Conservation (phyloP, 2,329 filamentous ascomycete genomes). For the Pseudocercospora macadamiae region DNA sequence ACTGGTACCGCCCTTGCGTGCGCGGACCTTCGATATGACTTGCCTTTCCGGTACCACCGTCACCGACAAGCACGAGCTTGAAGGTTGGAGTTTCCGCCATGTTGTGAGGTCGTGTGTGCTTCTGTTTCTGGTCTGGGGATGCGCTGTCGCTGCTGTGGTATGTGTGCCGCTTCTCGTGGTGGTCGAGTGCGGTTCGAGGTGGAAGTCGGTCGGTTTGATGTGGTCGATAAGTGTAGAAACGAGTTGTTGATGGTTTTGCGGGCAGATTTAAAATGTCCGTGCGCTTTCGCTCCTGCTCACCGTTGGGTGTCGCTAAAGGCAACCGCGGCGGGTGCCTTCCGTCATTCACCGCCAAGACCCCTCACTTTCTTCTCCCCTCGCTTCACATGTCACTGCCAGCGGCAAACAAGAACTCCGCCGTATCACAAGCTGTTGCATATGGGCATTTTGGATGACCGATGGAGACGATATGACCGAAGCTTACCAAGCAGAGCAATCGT, state of each 20-base stretch:
- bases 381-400: background rate
- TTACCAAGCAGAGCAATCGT: no score
- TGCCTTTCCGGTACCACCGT: conserved; percentile 99
- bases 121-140: background rate
- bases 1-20: background rate
- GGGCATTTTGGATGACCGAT: no score
- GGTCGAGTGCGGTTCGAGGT: background rate
- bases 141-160: background rate
- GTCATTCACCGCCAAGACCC: conserved; percentile 7
- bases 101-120: background rate
- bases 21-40: conserved; percentile 39
- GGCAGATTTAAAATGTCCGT: background rate
- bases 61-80: conserved; percentile 99
- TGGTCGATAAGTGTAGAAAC: background rate
- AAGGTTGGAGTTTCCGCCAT: conserved; percentile 69
- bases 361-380: background rate
- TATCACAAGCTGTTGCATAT: no score
- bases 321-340: conserved; percentile 3
- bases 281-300: conserved; percentile 6
- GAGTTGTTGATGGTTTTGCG: background rate
- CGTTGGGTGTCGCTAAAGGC: conserved; percentile 1
- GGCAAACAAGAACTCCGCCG: no score
- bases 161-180: background rate
- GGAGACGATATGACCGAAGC: no score
- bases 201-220: no score